A percentile compares a stretch with the other conserved stretches of the same genome.
phyloP scores from a whole-genome alignment of 306 rosid genomes.

The Canavalia ensiformis region DNA sequence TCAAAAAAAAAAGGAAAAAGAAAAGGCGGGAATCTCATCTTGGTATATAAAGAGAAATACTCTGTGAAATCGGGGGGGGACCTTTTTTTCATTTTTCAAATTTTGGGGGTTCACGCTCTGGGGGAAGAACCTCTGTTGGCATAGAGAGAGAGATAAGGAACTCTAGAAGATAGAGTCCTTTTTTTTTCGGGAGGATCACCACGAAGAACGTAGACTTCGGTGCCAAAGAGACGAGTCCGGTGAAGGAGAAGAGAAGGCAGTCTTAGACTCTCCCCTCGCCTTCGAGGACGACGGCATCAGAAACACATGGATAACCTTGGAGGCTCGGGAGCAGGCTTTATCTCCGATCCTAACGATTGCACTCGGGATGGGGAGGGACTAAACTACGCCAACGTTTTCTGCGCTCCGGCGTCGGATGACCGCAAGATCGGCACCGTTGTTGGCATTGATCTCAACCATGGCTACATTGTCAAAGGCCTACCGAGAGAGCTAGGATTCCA shows the following conservation, averaged over 20 bases:
- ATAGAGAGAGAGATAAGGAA: no score
- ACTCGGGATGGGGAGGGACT: slow-evolving; percentile 80
- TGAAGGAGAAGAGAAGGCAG: slow-evolving; percentile 77
- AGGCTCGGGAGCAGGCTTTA: slow-evolving; percentile 85
- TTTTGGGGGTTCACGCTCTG: no score
- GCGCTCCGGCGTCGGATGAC: slow-evolving; percentile 76
- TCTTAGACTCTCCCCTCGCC: slow-evolving; percentile 72
- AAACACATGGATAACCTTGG: slow-evolving; percentile 78
- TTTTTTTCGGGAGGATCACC: no score
- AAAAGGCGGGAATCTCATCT: no score
- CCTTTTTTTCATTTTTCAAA: no score
- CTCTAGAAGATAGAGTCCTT: no score
- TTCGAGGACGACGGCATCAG: slow-evolving; percentile 73
- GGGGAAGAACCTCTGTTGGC: no score
- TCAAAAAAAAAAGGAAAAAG: no score
- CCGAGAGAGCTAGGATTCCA: slow-evolving; percentile 89
- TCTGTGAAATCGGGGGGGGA: no score
- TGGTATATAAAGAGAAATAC: no score
- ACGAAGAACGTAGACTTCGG: slow-evolving; percentile 75
- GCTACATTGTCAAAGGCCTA: slow-evolving; percentile 90
- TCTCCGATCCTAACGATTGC: slow-evolving; percentile 76
- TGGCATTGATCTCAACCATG: slow-evolving; percentile 95
- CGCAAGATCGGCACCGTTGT: slow-evolving; percentile 74
- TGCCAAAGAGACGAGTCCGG: slow-evolving; percentile 85
- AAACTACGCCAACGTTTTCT: slow-evolving; percentile 69